phyloP scores from a whole-genome alignment of 75 land plant genomes.

The Azolla pinnata region DNA sequence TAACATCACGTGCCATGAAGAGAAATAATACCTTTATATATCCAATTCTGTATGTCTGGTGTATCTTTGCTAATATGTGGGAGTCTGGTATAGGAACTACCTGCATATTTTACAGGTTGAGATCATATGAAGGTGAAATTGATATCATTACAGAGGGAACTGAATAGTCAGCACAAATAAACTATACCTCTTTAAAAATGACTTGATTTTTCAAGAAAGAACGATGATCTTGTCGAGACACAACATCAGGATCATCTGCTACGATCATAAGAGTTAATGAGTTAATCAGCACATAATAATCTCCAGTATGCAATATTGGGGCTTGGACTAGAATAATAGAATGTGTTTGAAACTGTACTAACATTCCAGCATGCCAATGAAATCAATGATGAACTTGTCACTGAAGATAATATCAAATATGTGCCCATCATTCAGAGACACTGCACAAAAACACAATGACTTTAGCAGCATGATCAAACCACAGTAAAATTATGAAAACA shows the following conservation, averaged over 20 bases:
- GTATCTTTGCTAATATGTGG: conserved; percentile 66
- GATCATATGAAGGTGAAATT: too few species aligned
- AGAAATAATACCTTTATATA: conserved; percentile 81
- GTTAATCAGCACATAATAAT: too few species aligned
- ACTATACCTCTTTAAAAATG: conserved; percentile 79
- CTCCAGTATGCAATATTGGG: background rate
- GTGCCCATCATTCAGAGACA: conserved; percentile 62
- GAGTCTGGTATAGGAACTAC: conserved; percentile 78
- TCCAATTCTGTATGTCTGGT: conserved; percentile 88
- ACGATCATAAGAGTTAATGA: too few species aligned
- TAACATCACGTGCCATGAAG: too few species aligned
- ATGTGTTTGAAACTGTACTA: conserved; percentile 17
- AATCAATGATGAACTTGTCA: conserved; percentile 81
- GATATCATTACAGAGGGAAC: background rate
- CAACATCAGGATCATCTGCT: conserved; percentile 83
- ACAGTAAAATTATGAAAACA: too few species aligned
- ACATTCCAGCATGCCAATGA: conserved; percentile 91
- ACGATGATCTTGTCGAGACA: conserved; percentile 53
- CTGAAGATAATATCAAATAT: conserved; percentile 83
- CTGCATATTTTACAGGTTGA: too few species aligned
- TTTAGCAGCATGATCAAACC: background rate
- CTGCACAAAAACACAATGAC: conserved; percentile 42
- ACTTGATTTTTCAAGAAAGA: conserved; percentile 75
- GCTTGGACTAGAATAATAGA: conserved; percentile 2
- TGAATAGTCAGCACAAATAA: background rate